Conservation (phyloP, 176 grass and related monocot genomes). For the Oryza longistaminata region DNA sequence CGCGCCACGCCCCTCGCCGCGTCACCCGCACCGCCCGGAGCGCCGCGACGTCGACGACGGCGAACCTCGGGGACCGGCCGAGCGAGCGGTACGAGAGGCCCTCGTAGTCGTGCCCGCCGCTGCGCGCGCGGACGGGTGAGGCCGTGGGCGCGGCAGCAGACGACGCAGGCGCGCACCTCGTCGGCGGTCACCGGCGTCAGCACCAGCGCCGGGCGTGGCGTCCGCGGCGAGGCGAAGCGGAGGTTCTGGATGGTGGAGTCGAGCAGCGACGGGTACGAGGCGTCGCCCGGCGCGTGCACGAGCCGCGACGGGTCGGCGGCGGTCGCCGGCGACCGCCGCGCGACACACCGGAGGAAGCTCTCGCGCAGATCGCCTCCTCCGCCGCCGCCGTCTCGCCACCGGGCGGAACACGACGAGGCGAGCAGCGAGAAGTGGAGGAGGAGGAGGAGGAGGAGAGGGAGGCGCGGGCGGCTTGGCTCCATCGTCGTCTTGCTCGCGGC, state of each 20-base stretch:
- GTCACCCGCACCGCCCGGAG: slow-evolving; percentile 45
- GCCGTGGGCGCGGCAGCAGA: slow-evolving; percentile 39
- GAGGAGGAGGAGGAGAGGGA: not conserved
- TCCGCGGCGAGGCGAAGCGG: slow-evolving; percentile 41
- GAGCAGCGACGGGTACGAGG: slow-evolving; percentile 42
- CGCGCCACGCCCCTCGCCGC: slow-evolving; percentile 32
- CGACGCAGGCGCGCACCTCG: slow-evolving; percentile 46
- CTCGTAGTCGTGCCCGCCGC: slow-evolving; percentile 76
- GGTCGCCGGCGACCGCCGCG: slow-evolving; percentile 37
- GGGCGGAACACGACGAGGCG: slow-evolving; percentile 9
- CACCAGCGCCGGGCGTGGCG: slow-evolving; percentile 44
- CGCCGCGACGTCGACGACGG: slow-evolving; percentile 52
- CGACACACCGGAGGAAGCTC: slow-evolving; percentile 60
- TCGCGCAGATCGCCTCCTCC: not conserved
- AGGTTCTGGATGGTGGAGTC: slow-evolving; percentile 66
- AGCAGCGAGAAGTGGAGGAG: not conserved
- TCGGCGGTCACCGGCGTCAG: slow-evolving; percentile 34
- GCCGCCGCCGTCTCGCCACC: not conserved
- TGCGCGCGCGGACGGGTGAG: slow-evolving; percentile 47
- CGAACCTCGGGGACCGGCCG: slow-evolving; percentile 24
- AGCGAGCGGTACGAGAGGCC: slow-evolving; percentile 60
- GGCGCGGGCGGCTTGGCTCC: not conserved
- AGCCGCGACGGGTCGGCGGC: slow-evolving; percentile 29
- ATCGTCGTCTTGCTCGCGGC: slow-evolving; percentile 12
- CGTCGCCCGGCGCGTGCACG: slow-evolving; percentile 32